Base-by-base conservation (phyloP, 805 yeast species). In the Wickerhamiella hasegawae region DNA sequence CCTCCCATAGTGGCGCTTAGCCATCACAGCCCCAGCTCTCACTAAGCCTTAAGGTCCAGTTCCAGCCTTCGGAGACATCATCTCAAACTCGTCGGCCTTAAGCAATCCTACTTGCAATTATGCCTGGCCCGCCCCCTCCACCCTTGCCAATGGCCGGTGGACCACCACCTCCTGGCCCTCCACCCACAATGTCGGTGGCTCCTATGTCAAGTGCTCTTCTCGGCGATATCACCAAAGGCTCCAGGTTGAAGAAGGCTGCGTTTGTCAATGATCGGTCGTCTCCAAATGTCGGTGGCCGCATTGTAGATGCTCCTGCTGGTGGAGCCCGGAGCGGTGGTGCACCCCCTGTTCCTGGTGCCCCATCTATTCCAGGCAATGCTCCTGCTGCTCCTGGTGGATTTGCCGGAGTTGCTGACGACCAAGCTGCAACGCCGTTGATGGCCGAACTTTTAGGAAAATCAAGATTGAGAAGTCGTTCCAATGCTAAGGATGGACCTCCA, bases 161-260 rank as follows among this genome's bases (percentile, higher is more conserved):
- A 21, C 10, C 24, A 21, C 54, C 58, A 9, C 53, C 60, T 0
- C 53, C 60, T 4, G 53, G 58, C 5, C 54, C 58, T 0, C 53
- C 54, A 2, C 49, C 57, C 5, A 49, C 58, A 12, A 45, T 51
- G n/a, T n/a, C 26, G 17, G 32, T 54, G 33, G 40, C 51, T 15
- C 47, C 48, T 10, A 57, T 53, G 45, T 43, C 52, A 25, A 53
- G 51, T 33, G 68, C 66, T 4, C 49, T 87, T 34, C 62, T 87
- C 18, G 82, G 90, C 21, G 93, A 81, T 52, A 87, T 87, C 44
- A 70, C 83, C 48, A 78, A 79, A 42, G 87, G 85, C 17, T 58
- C 51, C 34, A 54, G 47, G 31, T 42, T 45, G 24, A 60, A 77
- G 37, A 76, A 73, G 48, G 73, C 76, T 42, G 71, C 81, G 1